These are phyloP conservation scores for Diaporthe sp. DNA, from an alignment of 2,329 filamentous ascomycete genomes.

Conservation along the genomic window DNA sequence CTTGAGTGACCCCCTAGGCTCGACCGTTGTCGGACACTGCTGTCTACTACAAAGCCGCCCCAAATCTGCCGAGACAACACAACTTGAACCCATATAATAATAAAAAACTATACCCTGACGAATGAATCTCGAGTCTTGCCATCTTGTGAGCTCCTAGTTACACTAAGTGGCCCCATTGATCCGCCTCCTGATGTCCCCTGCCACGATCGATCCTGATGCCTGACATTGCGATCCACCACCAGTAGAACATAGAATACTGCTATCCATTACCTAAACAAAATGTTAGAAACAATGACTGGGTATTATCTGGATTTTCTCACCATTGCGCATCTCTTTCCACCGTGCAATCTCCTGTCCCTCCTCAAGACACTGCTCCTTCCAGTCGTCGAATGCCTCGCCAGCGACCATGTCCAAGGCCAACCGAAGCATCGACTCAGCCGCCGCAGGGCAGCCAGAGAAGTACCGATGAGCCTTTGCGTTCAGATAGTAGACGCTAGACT, in stretches of 20 bases:
- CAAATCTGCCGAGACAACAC: neutral
- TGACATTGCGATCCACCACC: neutral
- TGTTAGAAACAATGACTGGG: neutral
- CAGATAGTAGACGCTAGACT: neutral
- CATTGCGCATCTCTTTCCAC: neutral
- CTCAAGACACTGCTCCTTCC: constrained; percentile 16
- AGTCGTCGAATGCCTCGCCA: neutral
- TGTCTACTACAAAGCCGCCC: neutral
- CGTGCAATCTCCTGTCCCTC: constrained; percentile 8
- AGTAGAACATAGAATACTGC: neutral
- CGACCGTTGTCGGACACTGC: neutral
- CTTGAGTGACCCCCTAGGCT: neutral
- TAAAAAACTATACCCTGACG: neutral
- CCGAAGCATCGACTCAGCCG: constrained; percentile 4
- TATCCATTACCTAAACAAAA: neutral
- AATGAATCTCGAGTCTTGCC: neutral
- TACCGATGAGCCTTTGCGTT: constrained; percentile 4
- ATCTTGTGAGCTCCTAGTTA: neutral
- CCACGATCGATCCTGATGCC: neutral
- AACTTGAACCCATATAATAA: neutral
- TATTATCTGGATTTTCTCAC: neutral
- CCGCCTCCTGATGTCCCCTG: too few species aligned
- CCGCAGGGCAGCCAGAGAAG: neutral
- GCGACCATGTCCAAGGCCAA: constrained; percentile 13
- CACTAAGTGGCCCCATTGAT: neutral